Conservation (phyloP, 2,329 filamentous ascomycete genomes). For the Botryotinia globosa region DNA sequence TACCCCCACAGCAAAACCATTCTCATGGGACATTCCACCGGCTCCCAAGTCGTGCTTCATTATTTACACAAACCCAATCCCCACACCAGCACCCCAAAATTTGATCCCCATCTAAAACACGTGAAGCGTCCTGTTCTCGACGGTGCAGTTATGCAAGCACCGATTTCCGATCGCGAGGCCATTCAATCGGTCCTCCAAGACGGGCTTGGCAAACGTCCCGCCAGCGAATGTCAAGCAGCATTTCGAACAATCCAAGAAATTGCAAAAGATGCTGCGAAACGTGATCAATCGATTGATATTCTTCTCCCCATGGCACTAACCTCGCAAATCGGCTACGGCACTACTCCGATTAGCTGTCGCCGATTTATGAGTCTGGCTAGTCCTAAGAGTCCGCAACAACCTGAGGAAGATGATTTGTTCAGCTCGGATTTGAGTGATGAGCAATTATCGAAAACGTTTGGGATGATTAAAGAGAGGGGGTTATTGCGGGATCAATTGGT, state of each 20-base stretch:
- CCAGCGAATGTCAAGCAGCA: constrained; percentile 23
- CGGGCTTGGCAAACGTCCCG: constrained; percentile 36
- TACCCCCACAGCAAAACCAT: constrained; percentile 48
- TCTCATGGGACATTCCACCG: constrained; percentile 66
- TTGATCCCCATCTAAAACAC: constrained; percentile 25
- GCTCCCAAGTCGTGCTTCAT: constrained; percentile 64
- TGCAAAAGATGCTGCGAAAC: constrained; percentile 37
- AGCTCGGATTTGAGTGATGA: constrained; percentile 56
- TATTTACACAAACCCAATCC: constrained; percentile 51
- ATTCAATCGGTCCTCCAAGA: constrained; percentile 42
- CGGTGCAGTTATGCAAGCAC: constrained; percentile 62
- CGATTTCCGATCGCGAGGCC: constrained; percentile 59
- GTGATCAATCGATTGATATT: constrained; percentile 33
- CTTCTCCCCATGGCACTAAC: constrained; percentile 40
- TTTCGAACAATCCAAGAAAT: constrained; percentile 40
- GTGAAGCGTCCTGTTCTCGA: constrained; percentile 48
- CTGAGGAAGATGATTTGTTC: constrained; percentile 63
- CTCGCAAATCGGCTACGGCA: constrained; percentile 35
- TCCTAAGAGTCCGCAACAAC: constrained; percentile 46
- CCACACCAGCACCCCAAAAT: constrained; percentile 24
- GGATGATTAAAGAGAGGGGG: constrained; percentile 40
- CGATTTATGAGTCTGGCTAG: constrained; percentile 48
- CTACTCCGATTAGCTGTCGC: constrained; percentile 37
- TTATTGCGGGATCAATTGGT: constrained; percentile 39
- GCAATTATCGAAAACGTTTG: constrained; percentile 53